Evolutionary conservation across 768 basidiomycete species (phyloP).

Genomic region (Phlebiopsis gigantea): DNA sequence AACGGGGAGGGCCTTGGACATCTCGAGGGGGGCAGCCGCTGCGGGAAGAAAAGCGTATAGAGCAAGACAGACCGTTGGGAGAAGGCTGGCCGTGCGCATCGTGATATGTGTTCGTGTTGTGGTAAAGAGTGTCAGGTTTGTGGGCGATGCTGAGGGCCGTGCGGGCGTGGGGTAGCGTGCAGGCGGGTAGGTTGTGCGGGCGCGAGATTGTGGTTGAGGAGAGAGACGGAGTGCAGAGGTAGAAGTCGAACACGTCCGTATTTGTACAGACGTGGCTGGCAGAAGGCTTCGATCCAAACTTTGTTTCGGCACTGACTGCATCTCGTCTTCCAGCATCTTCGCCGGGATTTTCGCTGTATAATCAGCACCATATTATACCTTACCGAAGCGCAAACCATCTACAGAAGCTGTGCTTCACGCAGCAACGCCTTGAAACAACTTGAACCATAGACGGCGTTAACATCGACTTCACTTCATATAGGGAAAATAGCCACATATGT

Average conservation of each 20-base stretch:
- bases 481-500: no score
- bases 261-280: constrained; percentile 9
- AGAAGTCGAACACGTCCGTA: neutral
- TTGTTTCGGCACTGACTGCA: neutral
- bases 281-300: constrained; percentile 1
- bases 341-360: no score
- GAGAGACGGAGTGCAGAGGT: constrained; percentile 1
- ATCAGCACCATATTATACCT: no score
- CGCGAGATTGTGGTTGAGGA: neutral
- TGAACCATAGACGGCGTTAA: no score
- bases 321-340: no score
- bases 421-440: no score
- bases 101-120: constrained; percentile 12
- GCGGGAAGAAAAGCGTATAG: constrained; percentile 5
- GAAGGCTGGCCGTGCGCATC: constrained; percentile 11
- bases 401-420: no score
- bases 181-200: constrained; percentile 10
- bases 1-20: constrained; percentile 6
- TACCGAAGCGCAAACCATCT: no score
- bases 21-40: constrained; percentile 12
- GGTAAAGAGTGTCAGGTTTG: constrained; percentile 13
- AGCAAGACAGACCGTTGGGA: constrained; percentile 12
- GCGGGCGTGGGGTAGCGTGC: constrained; percentile 10
- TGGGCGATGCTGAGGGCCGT: constrained; percentile 9
- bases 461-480: no score